Percentiles rank a stretch among this genome's conserved stretches.
phyloP scores from a whole-genome alignment of 495 filamentous ascomycete species.

The Lasiosphaeria miniovina region DNA sequence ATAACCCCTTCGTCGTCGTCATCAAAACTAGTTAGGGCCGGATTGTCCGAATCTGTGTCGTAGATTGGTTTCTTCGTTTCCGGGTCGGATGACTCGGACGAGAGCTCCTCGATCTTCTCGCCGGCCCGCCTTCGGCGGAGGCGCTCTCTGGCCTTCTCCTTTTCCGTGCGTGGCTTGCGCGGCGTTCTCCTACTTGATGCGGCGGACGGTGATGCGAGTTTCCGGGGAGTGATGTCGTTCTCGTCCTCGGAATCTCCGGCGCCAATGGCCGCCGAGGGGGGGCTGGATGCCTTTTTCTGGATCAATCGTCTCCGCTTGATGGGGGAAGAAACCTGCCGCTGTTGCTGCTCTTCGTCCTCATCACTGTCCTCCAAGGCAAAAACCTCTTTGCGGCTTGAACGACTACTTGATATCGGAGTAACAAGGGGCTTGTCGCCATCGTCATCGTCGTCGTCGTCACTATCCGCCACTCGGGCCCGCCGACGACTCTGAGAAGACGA shows the following conservation, averaged over 20 bases:
- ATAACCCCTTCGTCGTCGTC: slow-evolving; percentile 42
- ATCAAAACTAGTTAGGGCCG: slow-evolving; percentile 43
- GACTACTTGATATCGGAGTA: slow-evolving; percentile 3
- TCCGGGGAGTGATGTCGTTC: not conserved
- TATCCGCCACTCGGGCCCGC: not conserved
- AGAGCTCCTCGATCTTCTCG: slow-evolving; percentile 40
- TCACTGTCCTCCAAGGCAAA: slow-evolving; percentile 10
- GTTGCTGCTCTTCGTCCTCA: slow-evolving; percentile 7
- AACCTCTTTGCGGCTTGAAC: slow-evolving; percentile 7
- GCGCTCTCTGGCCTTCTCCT: slow-evolving; percentile 28
- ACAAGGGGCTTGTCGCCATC: slow-evolving; percentile 16
- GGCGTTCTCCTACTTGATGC: slow-evolving; percentile 9
- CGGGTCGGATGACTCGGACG: slow-evolving; percentile 20
- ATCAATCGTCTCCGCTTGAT: slow-evolving; percentile 15
- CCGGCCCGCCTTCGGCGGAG: slow-evolving; percentile 49
- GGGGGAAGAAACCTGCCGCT: slow-evolving; percentile 5
- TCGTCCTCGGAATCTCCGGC: slow-evolving; percentile 2
- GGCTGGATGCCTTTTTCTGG: not conserved
- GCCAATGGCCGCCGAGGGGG: slow-evolving; percentile 4
- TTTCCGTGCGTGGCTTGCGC: slow-evolving; percentile 21
- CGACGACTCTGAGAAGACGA: not conserved
- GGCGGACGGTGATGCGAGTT: slow-evolving; percentile 4
- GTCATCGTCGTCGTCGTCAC: slow-evolving; percentile 11
- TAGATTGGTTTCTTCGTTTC: slow-evolving; percentile 37
- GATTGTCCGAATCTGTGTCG: slow-evolving; percentile 40